Base-by-base conservation (phyloP, 257 asterid species). In the Capsicum baccatum region DNA sequence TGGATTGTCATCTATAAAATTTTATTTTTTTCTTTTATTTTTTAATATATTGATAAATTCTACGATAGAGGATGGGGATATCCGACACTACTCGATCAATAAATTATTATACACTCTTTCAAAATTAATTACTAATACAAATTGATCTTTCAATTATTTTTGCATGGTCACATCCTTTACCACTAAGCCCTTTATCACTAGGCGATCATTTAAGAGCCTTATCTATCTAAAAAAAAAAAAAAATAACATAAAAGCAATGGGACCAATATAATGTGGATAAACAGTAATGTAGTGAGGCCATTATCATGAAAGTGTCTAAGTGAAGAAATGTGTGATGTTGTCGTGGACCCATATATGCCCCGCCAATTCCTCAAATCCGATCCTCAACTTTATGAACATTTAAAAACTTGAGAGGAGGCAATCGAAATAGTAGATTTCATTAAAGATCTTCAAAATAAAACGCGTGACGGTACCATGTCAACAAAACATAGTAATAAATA, bases 311-410 rank as follows among this genome's bases (percentile, higher is more conserved):
- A 78, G 63, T 78, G 33, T 54, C 82, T 12, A 78, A 78, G 63
- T 78, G 50, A 78, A 78, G 64, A 54, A 78, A 78, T 78, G 82
- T 78, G 82, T 78, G 82, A 78, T 78, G 82, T 54, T 78, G 44
- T 78, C 42, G 82, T 54, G 82, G 82, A 78, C 82, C 64, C 54
- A 21, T 26, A 64, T 78, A 54, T 26, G 33, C 50, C 82, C 47
- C 9, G 21, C 48, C 64, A 78, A 54, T 78, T 78, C 48, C 63
- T 26, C 81, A 21, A 64, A 69, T 39, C 10, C 33, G 33, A 69
- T 42, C 79, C 35, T 69, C 9, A 16, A 78, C 66, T 54, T 78
- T 78, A 78, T 52, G 63, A 78, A 74, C 62, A 21, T 54, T 15
- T 42, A 9, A 69, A 69, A 69, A 16, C 79, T 69, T 69, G 8